Base-by-base conservation (phyloP, 768 basidiomycete species). In the Amanita molliuscula region DNA sequence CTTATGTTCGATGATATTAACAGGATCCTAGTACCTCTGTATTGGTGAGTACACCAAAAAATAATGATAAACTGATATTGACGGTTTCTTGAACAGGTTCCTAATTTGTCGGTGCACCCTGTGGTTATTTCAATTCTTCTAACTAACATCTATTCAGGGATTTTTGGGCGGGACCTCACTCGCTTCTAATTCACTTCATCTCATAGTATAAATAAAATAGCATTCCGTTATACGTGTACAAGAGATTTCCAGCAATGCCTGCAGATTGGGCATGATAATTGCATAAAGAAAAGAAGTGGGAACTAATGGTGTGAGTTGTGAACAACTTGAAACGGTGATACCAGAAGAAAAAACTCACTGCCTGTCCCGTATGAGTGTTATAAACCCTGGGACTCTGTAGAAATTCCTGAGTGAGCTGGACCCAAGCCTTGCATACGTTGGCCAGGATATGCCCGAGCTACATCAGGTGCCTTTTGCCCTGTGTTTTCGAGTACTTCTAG, bases 111-210 rank as follows among this genome's bases (percentile, higher is more conserved):
- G 56, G 77, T 58, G 54, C 15, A 46, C 21, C 15, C 6, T 28
- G 20, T 23, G 13, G n/a, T 29, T n/a, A 20, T 61, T 54, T 48
- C 28, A 47, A 28, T 35, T 48, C 23, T 33, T 28, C 48, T 25
- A 15, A 50, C 48, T 50, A 36, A 57, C 37, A 13, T 31, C 44
- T 51, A 13, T 44, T 38, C 57, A 82, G 81, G 81, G 84, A 82
- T 85, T 42, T 84, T 85, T 62, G 84, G 84, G 6, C 78, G 84
- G 23, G 84, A 88, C 61, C 62, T 87, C 51, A 82, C 78, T 18
- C 76, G 82, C 11, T 84, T 87, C 60, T 86, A 63, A 73, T 18
- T 16, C 16, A n/a, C 15, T n/a, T 26, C 28, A n/a, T 26, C 13
- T 9, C 25, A 28, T 29, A 20, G 6, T 25, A 44, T 18, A 25